Evolutionary conservation across 208 protist species (phyloP).

Genomic region (Zelonia costaricensis): DNA sequence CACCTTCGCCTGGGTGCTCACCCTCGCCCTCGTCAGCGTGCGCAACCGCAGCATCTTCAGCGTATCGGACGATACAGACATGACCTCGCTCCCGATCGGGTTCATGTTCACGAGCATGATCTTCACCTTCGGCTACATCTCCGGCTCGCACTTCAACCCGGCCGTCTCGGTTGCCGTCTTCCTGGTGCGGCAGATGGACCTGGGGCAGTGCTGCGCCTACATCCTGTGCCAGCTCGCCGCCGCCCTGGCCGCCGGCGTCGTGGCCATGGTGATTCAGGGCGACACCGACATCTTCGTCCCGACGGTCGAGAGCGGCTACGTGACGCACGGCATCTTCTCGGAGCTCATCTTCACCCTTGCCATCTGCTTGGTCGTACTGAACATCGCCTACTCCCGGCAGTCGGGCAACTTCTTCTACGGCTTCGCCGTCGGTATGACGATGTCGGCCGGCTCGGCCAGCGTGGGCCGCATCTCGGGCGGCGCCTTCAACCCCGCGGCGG

Average conservation of each 20-base stretch:
- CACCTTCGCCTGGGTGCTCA: slow-evolving; percentile 81
- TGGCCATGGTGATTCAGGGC: slow-evolving; percentile 78
- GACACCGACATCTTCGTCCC: slow-evolving; percentile 76
- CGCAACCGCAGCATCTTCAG: slow-evolving; percentile 69
- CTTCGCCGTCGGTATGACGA: slow-evolving; percentile 83
- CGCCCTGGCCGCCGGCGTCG: slow-evolving; percentile 59
- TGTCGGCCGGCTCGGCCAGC: slow-evolving; percentile 62
- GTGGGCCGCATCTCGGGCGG: slow-evolving; percentile 74
- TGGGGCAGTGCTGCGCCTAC: slow-evolving; percentile 55
- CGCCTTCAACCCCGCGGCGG: slow-evolving; percentile 83
- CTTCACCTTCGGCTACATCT: slow-evolving; percentile 85
- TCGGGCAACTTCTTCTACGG: slow-evolving; percentile 80
- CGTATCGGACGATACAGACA: slow-evolving; percentile 57
- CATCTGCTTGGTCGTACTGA: slow-evolving; percentile 71
- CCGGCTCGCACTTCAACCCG: slow-evolving; percentile 83
- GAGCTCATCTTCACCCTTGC: slow-evolving; percentile 88
- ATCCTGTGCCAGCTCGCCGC: slow-evolving; percentile 71
- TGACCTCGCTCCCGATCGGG: slow-evolving; percentile 75
- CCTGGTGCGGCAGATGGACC: slow-evolving; percentile 56
- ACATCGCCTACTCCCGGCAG: slow-evolving; percentile 73
- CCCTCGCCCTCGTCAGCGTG: slow-evolving; percentile 67
- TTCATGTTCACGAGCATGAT: slow-evolving; percentile 87
- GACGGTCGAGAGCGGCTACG: slow-evolving; percentile 47
- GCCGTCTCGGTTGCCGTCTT: slow-evolving; percentile 79
- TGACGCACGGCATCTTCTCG: slow-evolving; percentile 73